phyloP scores from a whole-genome alignment of 768 basidiomycete species.

The Auriscalpium microsporum region DNA sequence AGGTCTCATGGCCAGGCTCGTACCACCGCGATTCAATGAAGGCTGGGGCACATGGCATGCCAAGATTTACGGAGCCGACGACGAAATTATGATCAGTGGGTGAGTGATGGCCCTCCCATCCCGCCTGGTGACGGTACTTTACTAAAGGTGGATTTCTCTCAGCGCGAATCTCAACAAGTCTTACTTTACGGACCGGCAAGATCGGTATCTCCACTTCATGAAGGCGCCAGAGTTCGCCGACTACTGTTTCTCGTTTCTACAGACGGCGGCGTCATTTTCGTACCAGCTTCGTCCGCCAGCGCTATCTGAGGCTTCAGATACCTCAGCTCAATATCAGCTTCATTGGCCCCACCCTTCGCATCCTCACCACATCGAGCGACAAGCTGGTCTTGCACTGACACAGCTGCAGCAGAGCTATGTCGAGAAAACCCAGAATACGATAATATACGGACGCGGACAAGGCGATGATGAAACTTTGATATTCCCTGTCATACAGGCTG shows the following conservation, averaged over 20 bases:
- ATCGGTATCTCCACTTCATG: conserved; percentile 79
- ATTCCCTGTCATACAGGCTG: conserved; percentile 83
- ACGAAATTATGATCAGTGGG: conserved; percentile 92
- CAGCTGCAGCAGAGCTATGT: conserved; percentile 45
- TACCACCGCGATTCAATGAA: conserved; percentile 93
- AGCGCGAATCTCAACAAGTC: conserved; percentile 91
- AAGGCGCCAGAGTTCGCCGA: conserved; percentile 56
- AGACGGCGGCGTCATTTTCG: conserved; percentile 61
- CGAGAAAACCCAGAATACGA: conserved; percentile 3
- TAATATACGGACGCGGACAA: conserved; percentile 1
- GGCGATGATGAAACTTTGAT: conserved; percentile 40
- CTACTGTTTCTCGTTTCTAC: conserved; percentile 78
- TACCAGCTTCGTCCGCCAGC: conserved; percentile 41
- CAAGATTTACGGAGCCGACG: conserved; percentile 90
- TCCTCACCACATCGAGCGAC: conserved; percentile 60
- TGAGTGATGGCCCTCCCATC: conserved; percentile 28
- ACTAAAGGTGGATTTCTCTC: neutral
- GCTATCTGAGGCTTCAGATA: conserved; percentile 31
- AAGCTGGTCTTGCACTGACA: conserved; percentile 47
- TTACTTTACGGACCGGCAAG: conserved; percentile 93
- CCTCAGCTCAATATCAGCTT: conserved; percentile 23
- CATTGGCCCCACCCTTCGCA: conserved; percentile 63
- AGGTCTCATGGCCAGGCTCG: conserved; percentile 61
- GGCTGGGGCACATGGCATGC: conserved; percentile 99
- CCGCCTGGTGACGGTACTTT: conserved; percentile 14